phyloP scores from a whole-genome alignment of 805 yeast species.

The Metschnikowia matae region DNA sequence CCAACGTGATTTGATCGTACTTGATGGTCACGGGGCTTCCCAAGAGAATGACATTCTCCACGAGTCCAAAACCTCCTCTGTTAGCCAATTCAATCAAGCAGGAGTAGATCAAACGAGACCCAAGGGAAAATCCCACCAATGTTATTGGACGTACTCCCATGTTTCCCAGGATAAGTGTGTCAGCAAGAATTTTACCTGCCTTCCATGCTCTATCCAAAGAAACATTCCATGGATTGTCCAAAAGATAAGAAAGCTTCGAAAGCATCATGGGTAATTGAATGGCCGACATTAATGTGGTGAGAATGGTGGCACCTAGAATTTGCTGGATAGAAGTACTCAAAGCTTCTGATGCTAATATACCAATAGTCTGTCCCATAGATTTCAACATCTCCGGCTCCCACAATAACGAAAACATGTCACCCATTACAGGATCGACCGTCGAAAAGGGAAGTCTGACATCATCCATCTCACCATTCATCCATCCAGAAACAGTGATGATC shows the following conservation, averaged over 20 bases:
- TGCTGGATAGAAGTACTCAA: slow-evolving; percentile 92
- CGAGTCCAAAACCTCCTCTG: slow-evolving; percentile 79
- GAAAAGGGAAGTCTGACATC: slow-evolving; percentile 95
- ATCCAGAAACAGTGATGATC: slow-evolving; percentile 88
- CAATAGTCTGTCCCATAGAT: slow-evolving; percentile 94
- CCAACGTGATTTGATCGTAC: slow-evolving; percentile 70
- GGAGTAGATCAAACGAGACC: slow-evolving; percentile 87
- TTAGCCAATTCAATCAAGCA: slow-evolving; percentile 84
- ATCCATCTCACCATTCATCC: slow-evolving; percentile 95
- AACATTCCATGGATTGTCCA: slow-evolving; percentile 98
- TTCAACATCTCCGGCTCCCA: slow-evolving; percentile 99
- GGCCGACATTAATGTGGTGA: slow-evolving; percentile 88
- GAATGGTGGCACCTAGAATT: slow-evolving; percentile 83
- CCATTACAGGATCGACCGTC: slow-evolving; percentile 96
- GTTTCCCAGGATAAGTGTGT: slow-evolving; percentile 80
- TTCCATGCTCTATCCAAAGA: slow-evolving; percentile 96
- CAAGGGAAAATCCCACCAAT: slow-evolving; percentile 87
- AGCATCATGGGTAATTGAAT: slow-evolving; percentile 89
- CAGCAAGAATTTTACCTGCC: slow-evolving; percentile 88
- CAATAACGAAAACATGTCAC: slow-evolving; percentile 82
- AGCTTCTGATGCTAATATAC: slow-evolving; percentile 89
- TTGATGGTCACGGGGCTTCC: slow-evolving; percentile 87
- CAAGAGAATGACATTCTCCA: slow-evolving; percentile 82
- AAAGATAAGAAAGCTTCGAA: slow-evolving; percentile 79
- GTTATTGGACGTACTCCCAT: slow-evolving; percentile 92